Evolutionary conservation across 1,139 yeast species (phyloP), one percentile per base, ranked within the genome.

Genomic region (Lodderomyces metapsilosis): DNA sequence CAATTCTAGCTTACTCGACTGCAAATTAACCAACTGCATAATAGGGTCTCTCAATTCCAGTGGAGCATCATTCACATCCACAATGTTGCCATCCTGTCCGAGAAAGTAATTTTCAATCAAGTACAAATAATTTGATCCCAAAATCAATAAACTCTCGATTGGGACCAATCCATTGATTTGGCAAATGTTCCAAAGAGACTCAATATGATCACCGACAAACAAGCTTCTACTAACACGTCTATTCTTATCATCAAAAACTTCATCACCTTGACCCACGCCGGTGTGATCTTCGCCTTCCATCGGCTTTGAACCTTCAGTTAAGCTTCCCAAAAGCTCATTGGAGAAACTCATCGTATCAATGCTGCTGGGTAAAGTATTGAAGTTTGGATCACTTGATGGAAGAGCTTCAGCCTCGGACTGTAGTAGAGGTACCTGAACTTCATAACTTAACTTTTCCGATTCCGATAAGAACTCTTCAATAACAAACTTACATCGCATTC

Each of bases 151-250:
- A 25, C 92, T 86, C 54, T 87, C 95, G 17, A 74, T 66, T 1
- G 89, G 80, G 17, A 82, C 86, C 17, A 88, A 63, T 0, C 95
- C 95, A 44, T 82, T 66, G 18, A 88, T 77, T 40, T 82, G 81
- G 45, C 89, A 79, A 2, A 85, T 79, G 57, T 88, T 88, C 82
- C 88, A 82, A n/a, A 88, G 62, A 8, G 79, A 78, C 11, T 68
- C 71, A 21, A 88, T 84, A 41, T 73, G 75, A 56, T 88, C 96
- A n/a, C 87, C 86, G 43, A 79, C 73, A 52, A 67, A 82, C 39
- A 88, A 62, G 51, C 85, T 77, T 44, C 91, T 69, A 22, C 87
- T 63, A 0, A 88, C 84, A 53, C 83, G 83, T 42, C 95, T 65
- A 56, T 87, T 86, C 51, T 79, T 80, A 54, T 86, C 94, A 46